These are phyloP conservation scores for Nakazawaea populi DNA, from an alignment of 805 yeast species.

Conservation along the genomic window DNA sequence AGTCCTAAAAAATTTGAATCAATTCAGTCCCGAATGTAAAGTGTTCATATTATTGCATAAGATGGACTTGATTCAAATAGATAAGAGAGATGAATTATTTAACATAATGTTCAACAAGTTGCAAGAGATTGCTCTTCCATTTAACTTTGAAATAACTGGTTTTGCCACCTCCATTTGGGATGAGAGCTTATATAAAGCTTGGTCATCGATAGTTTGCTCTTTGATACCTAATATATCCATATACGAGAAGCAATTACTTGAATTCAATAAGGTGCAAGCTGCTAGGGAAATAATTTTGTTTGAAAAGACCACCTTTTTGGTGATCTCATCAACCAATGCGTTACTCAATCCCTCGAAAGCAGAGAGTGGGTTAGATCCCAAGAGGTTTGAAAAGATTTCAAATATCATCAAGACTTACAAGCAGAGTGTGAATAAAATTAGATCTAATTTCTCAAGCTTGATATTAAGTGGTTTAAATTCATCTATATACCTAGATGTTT, in stretches of 20 bases:
- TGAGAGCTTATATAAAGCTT: slow-evolving; percentile 90
- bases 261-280: slow-evolving; percentile 65
- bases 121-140: slow-evolving; percentile 67
- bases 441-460: slow-evolving; percentile 77
- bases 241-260: slow-evolving; percentile 69
- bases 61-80: slow-evolving; percentile 91
- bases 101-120: slow-evolving; percentile 78
- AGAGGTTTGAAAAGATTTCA: slow-evolving; percentile 89
- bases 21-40: slow-evolving; percentile 85
- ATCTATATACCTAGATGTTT: slow-evolving; percentile 28
- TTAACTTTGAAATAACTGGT: slow-evolving; percentile 61
- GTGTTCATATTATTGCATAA: slow-evolving; percentile 90
- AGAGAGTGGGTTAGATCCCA: slow-evolving; percentile 61
- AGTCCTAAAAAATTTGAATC: slow-evolving; percentile 73
- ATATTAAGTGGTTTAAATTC: slow-evolving; percentile 51
- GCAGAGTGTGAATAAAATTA: slow-evolving; percentile 81
- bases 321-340: slow-evolving; percentile 54
- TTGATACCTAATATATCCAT: slow-evolving; percentile 85
- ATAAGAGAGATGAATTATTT: slow-evolving; percentile 79
- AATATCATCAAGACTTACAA: slow-evolving; percentile 92
- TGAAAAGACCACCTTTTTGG: slow-evolving; percentile 89
- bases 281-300: slow-evolving; percentile 89
- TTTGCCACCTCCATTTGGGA: slow-evolving; percentile 98
- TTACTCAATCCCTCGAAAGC: slow-evolving; percentile 11
- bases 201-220: slow-evolving; percentile 95